Base-by-base conservation (phyloP, 2,329 filamentous ascomycete genomes). In the Coniochaeta hoffmannii region DNA sequence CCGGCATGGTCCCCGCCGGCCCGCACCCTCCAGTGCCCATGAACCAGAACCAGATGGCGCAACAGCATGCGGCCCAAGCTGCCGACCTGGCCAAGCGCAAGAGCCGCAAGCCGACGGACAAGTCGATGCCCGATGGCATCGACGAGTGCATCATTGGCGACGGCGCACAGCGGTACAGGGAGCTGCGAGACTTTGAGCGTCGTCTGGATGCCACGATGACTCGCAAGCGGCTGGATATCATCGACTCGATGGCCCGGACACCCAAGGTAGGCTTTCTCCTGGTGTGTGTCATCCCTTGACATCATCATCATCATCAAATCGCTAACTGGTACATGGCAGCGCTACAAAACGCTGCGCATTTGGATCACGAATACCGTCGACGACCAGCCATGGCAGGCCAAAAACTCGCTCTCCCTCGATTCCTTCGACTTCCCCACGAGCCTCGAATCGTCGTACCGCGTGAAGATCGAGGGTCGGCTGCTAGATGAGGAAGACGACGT, bases 361-460 rank as follows among this genome's bases (percentile, higher is more conserved):
- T 97, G 91, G 91, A 86, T 99, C 65, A 92, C 86, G 65, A 99
- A 99, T 71, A 96, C 91, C 1, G 90, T 87, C 32, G 90, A 97
- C 70, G 90, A 94, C 66, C 94, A 99, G 73, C 86, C 88, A 31
- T 97, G 94, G 94, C 94, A 99, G 72, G 31, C 28, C 28, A 80
- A 78, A 36, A 82, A 79, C 63, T 77, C 76, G 38, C 76, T 87
- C 58, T 86, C 86, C 58, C 80, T 86, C 11, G 86, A 93, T 67
- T 83, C 82, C 34, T 94, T 94, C 61, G 91, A 95, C 66, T 92
- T 96, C 65, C 86, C 85, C 54, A 85, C 86, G 53, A 90, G 84
- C 60, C 79, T 82, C 62, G 87, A 91, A 63, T 88, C 90, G 2
- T 88, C 86, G 11, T 99, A 92, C 69, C 85, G 87, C 56, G 90